Evolutionary conservation across 2,329 filamentous ascomycete species (phyloP).

Genomic region (Colletotrichum sp.): DNA sequence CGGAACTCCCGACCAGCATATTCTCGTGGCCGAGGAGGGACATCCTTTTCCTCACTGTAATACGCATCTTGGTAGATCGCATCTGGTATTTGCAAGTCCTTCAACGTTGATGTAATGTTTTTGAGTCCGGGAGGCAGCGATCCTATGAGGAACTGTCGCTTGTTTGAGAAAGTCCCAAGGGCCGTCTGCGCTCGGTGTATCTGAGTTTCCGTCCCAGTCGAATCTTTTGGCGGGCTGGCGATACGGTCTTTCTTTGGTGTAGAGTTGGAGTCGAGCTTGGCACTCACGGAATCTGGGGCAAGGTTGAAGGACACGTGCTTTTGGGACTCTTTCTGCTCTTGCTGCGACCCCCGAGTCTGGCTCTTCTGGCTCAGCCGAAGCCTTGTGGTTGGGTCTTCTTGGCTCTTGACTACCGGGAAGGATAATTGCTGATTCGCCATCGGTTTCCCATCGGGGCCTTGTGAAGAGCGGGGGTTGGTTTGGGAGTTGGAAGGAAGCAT

Average conservation of each 20-base stretch:
- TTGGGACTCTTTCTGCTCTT: slow-evolving; percentile 17
- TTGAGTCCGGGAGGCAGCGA: slow-evolving; percentile 33
- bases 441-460: not conserved
- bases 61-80: slow-evolving; percentile 84
- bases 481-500: not conserved
- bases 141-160: slow-evolving; percentile 33
- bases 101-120: slow-evolving; percentile 61
- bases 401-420: slow-evolving; percentile 80
- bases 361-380: slow-evolving; percentile 66
- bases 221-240: slow-evolving; percentile 15
- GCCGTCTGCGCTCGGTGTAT: not conserved
- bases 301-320: slow-evolving; percentile 40
- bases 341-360: not conserved
- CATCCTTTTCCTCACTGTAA: slow-evolving; percentile 83
- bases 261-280: slow-evolving; percentile 10
- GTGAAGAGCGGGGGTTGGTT: not conserved
- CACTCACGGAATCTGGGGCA: not conserved
- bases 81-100: slow-evolving; percentile 61
- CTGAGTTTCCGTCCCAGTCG: not conserved
- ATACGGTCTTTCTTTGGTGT: not conserved
- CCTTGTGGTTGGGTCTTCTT: slow-evolving; percentile 66
- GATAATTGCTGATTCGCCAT: slow-evolving; percentile 50
- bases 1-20: slow-evolving; percentile 90
- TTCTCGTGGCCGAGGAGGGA: slow-evolving; percentile 76
- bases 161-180: slow-evolving; percentile 10